Evolutionary conservation across 352 stramenopile genomes (phyloP).

Genomic region (Globisporangium perplexum): DNA sequence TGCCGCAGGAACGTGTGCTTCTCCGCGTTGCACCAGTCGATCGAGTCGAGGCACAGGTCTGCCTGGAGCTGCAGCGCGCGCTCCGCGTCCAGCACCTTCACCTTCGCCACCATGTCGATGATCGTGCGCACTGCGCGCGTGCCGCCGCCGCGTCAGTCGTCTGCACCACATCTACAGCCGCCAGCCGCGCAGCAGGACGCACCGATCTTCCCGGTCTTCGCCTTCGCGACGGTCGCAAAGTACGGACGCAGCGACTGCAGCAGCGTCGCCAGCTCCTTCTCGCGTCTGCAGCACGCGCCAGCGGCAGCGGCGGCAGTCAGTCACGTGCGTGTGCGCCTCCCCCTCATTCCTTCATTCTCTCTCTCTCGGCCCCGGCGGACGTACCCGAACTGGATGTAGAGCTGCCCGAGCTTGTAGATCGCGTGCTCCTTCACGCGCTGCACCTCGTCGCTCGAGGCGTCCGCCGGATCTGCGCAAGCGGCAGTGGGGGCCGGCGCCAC

Average conservation of each 20-base stretch:
- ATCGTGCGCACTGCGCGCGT: slow-evolving; percentile 88
- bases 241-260: slow-evolving; percentile 89
- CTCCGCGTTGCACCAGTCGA: slow-evolving; percentile 91
- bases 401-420: slow-evolving; percentile 93
- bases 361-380: not conserved
- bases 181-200: slow-evolving; percentile 14
- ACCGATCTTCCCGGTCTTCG: slow-evolving; percentile 98
- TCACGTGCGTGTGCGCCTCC: too few species aligned
- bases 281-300: slow-evolving; percentile 22
- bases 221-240: slow-evolving; percentile 94
- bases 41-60: slow-evolving; percentile 94
- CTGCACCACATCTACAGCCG: too few species aligned
- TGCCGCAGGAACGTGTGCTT: slow-evolving; percentile 98
- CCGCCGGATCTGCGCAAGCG: slow-evolving; percentile 32
- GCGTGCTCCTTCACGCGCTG: slow-evolving; percentile 93
- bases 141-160: not conserved
- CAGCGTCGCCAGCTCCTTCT: slow-evolving; percentile 84
- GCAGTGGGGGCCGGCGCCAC: too few species aligned
- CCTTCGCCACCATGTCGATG: slow-evolving; percentile 96
- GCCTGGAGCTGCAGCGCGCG: slow-evolving; percentile 92
- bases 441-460: slow-evolving; percentile 63
- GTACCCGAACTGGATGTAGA: slow-evolving; percentile 87
- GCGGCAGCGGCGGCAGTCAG: not conserved
- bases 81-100: slow-evolving; percentile 80
- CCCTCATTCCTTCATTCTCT: not conserved